phyloP scores from a whole-genome alignment of 1,139 yeast species.

The Geotrichum klebahnii region DNA sequence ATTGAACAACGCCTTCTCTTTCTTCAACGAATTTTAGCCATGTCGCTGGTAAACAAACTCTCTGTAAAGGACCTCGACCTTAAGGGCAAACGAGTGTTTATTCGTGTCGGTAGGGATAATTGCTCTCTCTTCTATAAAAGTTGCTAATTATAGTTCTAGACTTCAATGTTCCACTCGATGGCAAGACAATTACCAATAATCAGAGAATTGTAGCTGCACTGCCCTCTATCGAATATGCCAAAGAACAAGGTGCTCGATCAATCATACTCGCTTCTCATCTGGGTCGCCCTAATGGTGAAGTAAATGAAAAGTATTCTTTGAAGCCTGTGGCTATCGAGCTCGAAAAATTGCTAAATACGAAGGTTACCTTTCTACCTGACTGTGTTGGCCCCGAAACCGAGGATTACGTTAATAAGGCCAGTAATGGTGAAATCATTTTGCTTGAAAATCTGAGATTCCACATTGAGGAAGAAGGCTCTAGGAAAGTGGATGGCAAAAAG shows the following conservation, averaged over 20 bases:
- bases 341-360: conserved; percentile 61
- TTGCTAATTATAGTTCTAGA: conserved; percentile 34
- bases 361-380: conserved; percentile 75
- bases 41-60: conserved; percentile 89
- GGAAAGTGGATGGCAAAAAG: conserved; percentile 83
- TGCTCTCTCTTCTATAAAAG: neutral
- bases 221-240: conserved; percentile 91
- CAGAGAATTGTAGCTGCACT: conserved; percentile 97
- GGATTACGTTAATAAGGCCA: conserved; percentile 63
- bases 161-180: conserved; percentile 96
- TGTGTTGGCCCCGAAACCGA: conserved; percentile 87
- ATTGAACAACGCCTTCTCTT: neutral
- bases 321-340: conserved; percentile 89
- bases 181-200: conserved; percentile 92
- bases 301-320: conserved; percentile 73
- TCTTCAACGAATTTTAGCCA: conserved; percentile 29
- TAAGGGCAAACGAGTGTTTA: conserved; percentile 84
- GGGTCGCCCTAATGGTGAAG: conserved; percentile 96
- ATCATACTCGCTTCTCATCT: conserved; percentile 89
- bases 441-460: conserved; percentile 96
- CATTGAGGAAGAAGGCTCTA: conserved; percentile 92
- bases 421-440: conserved; percentile 68
- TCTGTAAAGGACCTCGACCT: conserved; percentile 84
- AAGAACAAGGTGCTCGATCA: conserved; percentile 81
- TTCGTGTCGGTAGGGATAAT: conserved; percentile 61